These are phyloP conservation scores for Galerina marginata DNA, from an alignment of 768 basidiomycete species.

Conservation along the genomic window DNA sequence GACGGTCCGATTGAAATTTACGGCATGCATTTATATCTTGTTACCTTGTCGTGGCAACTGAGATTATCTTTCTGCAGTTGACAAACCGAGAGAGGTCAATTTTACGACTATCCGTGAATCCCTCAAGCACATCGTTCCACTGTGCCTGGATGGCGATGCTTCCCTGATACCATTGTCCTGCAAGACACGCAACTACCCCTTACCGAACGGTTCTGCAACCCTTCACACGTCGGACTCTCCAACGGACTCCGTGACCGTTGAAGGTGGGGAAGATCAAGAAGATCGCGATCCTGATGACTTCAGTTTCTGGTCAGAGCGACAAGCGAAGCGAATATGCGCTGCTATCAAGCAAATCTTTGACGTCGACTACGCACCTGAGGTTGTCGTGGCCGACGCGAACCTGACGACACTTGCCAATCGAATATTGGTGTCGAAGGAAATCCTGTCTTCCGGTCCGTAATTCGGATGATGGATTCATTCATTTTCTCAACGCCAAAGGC, in stretches of 20 bases:
- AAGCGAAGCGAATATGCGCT: conserved; percentile 87
- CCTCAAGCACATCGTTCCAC: conserved; percentile 78
- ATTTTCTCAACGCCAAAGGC: neutral
- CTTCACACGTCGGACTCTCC: conserved; percentile 20
- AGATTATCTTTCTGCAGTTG: conserved; percentile 50
- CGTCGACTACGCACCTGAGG: conserved; percentile 88
- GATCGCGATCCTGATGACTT: conserved; percentile 89
- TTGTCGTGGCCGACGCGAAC: conserved; percentile 94
- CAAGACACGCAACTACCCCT: conserved; percentile 30
- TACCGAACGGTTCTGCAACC: conserved; percentile 3
- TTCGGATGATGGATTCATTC: neutral
- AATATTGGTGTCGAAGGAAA: conserved; percentile 78
- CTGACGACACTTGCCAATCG: conserved; percentile 82
- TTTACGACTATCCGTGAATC: conserved; percentile 68
- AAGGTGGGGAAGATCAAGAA: conserved; percentile 38
- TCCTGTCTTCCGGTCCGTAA: conserved; percentile 38
- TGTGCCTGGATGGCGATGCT: conserved; percentile 88
- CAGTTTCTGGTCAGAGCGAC: conserved; percentile 87
- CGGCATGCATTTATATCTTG: conserved; percentile 53
- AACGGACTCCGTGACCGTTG: conserved; percentile 13
- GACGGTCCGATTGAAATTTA: conserved; percentile 89
- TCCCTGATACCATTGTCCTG: conserved; percentile 79
- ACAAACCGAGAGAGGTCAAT: conserved; percentile 66
- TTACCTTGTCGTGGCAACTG: conserved; percentile 12
- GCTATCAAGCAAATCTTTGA: conserved; percentile 83